A percentile compares a stretch with the other conserved stretches of the same genome.
These are phyloP conservation scores for Canavalia ensiformis DNA, from an alignment of 306 rosid genomes.

Conservation along the genomic window DNA sequence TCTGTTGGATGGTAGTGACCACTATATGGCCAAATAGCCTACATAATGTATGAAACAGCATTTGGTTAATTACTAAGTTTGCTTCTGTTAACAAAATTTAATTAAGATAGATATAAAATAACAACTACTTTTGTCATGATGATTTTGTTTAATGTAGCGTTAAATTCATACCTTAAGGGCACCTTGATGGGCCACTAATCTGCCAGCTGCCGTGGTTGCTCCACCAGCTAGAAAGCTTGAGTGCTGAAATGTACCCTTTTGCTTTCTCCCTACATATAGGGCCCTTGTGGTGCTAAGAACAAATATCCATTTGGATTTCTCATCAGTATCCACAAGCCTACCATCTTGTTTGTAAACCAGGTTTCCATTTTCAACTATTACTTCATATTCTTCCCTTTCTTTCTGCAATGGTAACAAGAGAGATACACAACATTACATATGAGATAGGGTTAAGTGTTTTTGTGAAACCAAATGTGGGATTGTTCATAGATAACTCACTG, in stretches of 20 bases:
- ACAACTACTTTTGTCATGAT: neutral
- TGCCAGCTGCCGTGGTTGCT: conserved; percentile 94
- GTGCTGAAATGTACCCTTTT: conserved; percentile 88
- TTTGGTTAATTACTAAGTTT: conserved; percentile 10
- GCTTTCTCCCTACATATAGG: conserved; percentile 81
- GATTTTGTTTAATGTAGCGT: neutral
- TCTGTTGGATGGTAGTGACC: conserved; percentile 97
- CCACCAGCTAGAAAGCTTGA: conserved; percentile 93
- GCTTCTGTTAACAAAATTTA: neutral
- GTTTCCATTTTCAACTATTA: conserved; percentile 74
- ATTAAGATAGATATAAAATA: neutral
- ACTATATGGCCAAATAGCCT: conserved; percentile 98
- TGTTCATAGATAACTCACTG: conserved; percentile 57
- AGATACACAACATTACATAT: neutral
- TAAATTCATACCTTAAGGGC: conserved; percentile 66
- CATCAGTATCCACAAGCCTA: conserved; percentile 60
- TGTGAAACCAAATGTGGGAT: neutral
- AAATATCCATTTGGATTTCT: conserved; percentile 88
- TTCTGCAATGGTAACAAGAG: conserved; percentile 55
- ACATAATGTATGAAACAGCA: conserved; percentile 29
- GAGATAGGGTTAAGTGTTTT: neutral
- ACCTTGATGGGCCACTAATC: conserved; percentile 81
- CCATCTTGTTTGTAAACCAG: conserved; percentile 63
- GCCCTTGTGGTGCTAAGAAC: conserved; percentile 86
- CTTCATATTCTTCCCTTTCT: conserved; percentile 84